Evolutionary conservation across 306 rosid genomes (phyloP).

Genomic region (Malus sylvestris): DNA sequence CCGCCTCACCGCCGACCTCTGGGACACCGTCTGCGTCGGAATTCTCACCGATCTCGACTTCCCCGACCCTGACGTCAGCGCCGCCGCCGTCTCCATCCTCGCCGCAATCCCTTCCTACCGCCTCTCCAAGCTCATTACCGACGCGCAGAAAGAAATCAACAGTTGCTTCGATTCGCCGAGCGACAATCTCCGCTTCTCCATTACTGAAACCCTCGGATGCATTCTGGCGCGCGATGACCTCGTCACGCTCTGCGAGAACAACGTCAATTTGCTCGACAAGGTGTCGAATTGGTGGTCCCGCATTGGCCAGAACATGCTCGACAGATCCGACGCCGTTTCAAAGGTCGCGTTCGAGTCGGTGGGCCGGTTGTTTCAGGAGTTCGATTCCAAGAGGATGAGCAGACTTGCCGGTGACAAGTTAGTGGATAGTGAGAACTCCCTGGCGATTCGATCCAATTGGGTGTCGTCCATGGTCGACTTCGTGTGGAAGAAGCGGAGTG

Average conservation of each 20-base stretch:
- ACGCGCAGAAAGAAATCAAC: conserved; percentile 71
- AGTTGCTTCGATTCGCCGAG: conserved; percentile 70
- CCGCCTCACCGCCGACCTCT: conserved; percentile 86
- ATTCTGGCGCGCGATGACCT: conserved; percentile 93
- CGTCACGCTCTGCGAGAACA: conserved; percentile 87
- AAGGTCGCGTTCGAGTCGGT: conserved; percentile 95
- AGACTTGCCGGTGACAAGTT: conserved; percentile 85
- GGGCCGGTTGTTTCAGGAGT: conserved; percentile 89
- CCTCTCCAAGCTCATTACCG: conserved; percentile 61
- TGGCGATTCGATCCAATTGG: conserved; percentile 94
- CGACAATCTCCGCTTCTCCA: conserved; percentile 75
- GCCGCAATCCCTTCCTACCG: conserved; percentile 93
- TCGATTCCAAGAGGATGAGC: conserved; percentile 86
- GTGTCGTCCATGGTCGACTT: conserved; percentile 90
- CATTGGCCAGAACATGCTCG: conserved; percentile 80
- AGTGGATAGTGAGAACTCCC: conserved; percentile 88
- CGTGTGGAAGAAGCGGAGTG: conserved; percentile 89
- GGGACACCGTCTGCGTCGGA: conserved; percentile 88
- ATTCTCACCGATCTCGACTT: conserved; percentile 80
- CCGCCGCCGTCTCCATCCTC: conserved; percentile 88
- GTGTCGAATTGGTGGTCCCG: conserved; percentile 91
- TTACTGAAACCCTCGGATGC: conserved; percentile 89
- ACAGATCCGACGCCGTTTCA: conserved; percentile 69
- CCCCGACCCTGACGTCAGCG: conserved; percentile 94
- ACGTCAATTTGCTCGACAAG: conserved; percentile 65